Percentiles rank a stretch among this genome's conserved stretches.
phyloP scores from a whole-genome alignment of 2,329 filamentous ascomycete genomes.

The Aspergillus neoniger region DNA sequence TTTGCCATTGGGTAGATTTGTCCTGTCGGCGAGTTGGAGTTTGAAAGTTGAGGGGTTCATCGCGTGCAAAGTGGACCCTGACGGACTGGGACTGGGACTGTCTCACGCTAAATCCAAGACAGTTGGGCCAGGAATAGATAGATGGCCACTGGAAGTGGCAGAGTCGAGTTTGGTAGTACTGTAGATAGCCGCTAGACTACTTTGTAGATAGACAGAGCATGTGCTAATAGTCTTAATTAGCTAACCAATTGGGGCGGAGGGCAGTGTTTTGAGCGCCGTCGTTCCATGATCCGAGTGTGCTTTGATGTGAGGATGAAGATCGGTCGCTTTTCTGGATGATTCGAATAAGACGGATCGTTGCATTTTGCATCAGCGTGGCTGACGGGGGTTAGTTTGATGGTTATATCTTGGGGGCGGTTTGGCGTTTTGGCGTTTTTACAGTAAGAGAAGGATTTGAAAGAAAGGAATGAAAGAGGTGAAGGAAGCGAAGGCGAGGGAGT shows the following conservation, averaged over 20 bases:
- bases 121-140: not conserved
- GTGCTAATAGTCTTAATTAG: not conserved
- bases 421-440: too few species aligned
- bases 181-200: not conserved
- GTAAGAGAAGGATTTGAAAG: not conserved
- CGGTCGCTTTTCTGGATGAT: not conserved
- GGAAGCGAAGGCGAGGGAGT: not conserved
- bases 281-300: not conserved
- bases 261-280: not conserved
- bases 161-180: too few species aligned
- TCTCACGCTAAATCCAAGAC: slow-evolving; percentile 4
- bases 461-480: not conserved
- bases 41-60: not conserved
- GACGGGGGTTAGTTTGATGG: not conserved
- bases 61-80: not conserved
- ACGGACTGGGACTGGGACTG: not conserved
- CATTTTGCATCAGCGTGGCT: not conserved
- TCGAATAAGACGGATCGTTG: not conserved
- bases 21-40: not conserved
- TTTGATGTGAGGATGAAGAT: not conserved
- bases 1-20: slow-evolving; percentile 1
- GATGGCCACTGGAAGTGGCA: too few species aligned
- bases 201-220: too few species aligned
- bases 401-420: not conserved
- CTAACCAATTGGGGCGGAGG: not conserved